Evolutionary conservation across 805 yeast species (phyloP).

Genomic region (Brettanomyces custersianus): DNA sequence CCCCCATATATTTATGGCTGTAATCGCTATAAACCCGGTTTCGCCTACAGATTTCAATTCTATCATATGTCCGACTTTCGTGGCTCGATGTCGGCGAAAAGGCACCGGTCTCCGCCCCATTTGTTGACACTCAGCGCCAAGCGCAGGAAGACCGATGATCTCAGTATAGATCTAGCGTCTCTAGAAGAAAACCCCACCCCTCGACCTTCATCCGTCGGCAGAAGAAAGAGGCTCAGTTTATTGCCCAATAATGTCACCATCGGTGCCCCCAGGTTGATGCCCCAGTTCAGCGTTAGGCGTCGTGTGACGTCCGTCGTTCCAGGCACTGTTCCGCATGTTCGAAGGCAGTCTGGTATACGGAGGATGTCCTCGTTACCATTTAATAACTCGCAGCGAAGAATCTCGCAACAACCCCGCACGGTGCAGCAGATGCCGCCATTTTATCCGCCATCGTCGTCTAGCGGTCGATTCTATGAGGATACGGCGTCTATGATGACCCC

Average conservation of each 20-base stretch:
- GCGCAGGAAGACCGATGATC: too few relatives aligned
- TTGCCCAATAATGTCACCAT: constrained; percentile 21
- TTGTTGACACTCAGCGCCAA: too few relatives aligned
- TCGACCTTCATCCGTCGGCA: constrained; percentile 5
- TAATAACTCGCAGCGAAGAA: neutral
- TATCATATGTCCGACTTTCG: too few relatives aligned
- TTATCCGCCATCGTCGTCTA: constrained; percentile 9
- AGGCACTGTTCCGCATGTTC: neutral
- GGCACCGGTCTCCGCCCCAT: too few relatives aligned
- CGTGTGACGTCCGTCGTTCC: constrained; percentile 6
- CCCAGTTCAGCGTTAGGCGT: constrained; percentile 8
- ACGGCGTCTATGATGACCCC: constrained; percentile 5
- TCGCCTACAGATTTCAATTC: too few relatives aligned
- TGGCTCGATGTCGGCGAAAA: too few relatives aligned
- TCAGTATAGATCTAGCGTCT: too few relatives aligned
- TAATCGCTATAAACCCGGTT: too few relatives aligned
- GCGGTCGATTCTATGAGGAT: constrained; percentile 14
- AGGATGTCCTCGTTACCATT: neutral
- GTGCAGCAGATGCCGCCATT: constrained; percentile 1
- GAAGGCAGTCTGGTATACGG: neutral
- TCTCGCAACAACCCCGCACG: neutral
- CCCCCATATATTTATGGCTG: too few relatives aligned
- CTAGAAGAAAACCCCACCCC: constrained; percentile 1
- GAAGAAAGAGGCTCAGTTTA: constrained; percentile 21
- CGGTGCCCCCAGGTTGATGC: constrained; percentile 23